phyloP scores from a whole-genome alignment of 2,329 filamentous ascomycete species.

The Colletotrichum camelliae region DNA sequence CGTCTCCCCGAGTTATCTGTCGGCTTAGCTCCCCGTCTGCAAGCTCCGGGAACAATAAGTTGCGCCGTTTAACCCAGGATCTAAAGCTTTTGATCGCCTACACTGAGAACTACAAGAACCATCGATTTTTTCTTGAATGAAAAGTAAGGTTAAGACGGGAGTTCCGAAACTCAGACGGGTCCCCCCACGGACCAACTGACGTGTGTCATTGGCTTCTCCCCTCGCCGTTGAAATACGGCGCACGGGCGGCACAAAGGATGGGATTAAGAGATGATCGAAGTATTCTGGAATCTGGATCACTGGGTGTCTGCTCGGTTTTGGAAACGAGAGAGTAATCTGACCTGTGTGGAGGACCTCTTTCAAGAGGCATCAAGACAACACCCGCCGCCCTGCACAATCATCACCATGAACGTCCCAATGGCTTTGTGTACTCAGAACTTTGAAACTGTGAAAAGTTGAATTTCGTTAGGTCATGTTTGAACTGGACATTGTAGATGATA shows the following conservation, averaged over 20 bases:
- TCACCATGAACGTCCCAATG: not conserved
- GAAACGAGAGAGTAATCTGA: not conserved
- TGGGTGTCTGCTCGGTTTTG: not conserved
- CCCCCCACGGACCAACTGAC: not conserved
- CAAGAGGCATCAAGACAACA: not conserved
- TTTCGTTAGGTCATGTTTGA: not conserved
- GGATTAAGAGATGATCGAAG: not conserved
- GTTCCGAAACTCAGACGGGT: not conserved
- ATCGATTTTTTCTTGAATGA: not conserved
- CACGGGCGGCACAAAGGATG: not conserved
- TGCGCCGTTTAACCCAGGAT: not conserved
- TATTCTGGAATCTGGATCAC: not conserved
- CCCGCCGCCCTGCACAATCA: fast-evolving
- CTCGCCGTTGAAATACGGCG: not conserved
- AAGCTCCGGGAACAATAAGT: not conserved
- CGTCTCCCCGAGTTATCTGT: not conserved
- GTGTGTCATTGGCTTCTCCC: not conserved
- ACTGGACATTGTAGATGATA: too few species aligned
- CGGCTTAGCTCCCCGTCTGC: not conserved
- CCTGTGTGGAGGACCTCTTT: not conserved
- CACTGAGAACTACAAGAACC: not conserved
- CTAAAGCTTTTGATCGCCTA: not conserved
- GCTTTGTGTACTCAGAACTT: not conserved
- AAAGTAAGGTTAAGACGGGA: not conserved
- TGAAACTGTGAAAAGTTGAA: not conserved